Conservation (phyloP, 2,329 filamentous ascomycete species). For the Trichophyton benhamiae region DNA sequence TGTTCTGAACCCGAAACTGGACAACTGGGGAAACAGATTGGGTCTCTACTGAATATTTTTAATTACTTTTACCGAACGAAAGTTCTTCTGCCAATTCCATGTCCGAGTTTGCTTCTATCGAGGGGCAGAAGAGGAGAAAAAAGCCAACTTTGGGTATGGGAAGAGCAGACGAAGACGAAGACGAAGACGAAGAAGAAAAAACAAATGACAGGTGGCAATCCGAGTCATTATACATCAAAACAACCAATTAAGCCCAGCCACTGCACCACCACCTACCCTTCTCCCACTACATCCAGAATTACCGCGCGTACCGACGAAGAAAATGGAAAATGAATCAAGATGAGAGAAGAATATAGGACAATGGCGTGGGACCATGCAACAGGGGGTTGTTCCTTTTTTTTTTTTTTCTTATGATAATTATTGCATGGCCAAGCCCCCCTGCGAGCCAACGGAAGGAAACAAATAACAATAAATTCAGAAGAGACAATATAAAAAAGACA, state of each 20-base stretch:
- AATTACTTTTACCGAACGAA: not conserved
- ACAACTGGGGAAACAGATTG: conserved; percentile 67
- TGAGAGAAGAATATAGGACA: not conserved
- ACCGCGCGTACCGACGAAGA: not conserved
- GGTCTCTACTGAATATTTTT: conserved; percentile 51
- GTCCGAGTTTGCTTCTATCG: not conserved
- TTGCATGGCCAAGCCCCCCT: not conserved
- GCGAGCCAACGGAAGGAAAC: not conserved
- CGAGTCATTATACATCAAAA: not conserved
- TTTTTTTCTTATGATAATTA: not conserved
- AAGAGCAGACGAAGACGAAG: too few relatives aligned
- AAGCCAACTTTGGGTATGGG: not conserved
- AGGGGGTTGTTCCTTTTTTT: not conserved
- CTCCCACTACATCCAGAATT: not conserved
- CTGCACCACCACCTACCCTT: not conserved
- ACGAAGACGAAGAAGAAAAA: not conserved
- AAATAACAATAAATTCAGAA: not conserved
- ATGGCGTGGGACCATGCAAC: not conserved
- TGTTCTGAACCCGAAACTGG: conserved; percentile 68
- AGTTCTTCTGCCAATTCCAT: not conserved
- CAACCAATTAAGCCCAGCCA: not conserved
- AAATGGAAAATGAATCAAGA: not conserved
- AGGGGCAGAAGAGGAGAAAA: not conserved
- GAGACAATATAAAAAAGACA: not conserved
- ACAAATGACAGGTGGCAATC: not conserved